Evolutionary conservation across 2,329 filamentous ascomycete genomes (phyloP), one percentile per base, ranked within the genome.

Genomic region (Clonostachys rosea): DNA sequence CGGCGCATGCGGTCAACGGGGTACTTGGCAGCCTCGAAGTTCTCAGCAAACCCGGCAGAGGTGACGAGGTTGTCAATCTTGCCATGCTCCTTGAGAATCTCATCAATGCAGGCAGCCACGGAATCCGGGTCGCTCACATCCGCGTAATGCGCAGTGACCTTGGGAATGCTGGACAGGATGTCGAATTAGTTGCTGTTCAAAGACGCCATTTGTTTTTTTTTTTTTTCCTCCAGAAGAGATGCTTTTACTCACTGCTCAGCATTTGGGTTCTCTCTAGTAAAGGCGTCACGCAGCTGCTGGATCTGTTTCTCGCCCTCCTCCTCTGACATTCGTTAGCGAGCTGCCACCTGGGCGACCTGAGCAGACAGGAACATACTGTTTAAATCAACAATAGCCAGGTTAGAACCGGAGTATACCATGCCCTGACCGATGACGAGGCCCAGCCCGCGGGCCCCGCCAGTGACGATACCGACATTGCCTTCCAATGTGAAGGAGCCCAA

Each of bases 21-120:
- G 70, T 97, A 97, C 56, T 85, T 84, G 59, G 91, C 87, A 42
- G 92, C 92, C 59, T 95, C 87, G 61, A 91, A 95, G 74, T 96
- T 96, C 74, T 96, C 92, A 13, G 89, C 94, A 72, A 97, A 96
- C 42, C 92, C 92, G 44, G 92, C 92, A n/a, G 90, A 95, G 24
- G 92, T 96, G 58, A 97, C 91, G 24, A 97, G 79, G 68, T 89
- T 86, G 70, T 96, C 91, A 57, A 96, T 90, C 66, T 87, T 86
- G 67, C 86, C 85, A 64, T 96, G 91, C 30, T 59, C 55, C 43
- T 59, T 52, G 36, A 68, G 52, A 34, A 68, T 79, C 50, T 90
- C 86, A 36, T 75, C 72, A 55, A 96, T 77, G 56, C 87, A 87
- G 34, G 74, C 68, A 49, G 87, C 84, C 52, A 96, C 91, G 7